Evolutionary conservation across 208 protist genomes (phyloP).

Genomic region (Vickermania ingenoplastis): DNA sequence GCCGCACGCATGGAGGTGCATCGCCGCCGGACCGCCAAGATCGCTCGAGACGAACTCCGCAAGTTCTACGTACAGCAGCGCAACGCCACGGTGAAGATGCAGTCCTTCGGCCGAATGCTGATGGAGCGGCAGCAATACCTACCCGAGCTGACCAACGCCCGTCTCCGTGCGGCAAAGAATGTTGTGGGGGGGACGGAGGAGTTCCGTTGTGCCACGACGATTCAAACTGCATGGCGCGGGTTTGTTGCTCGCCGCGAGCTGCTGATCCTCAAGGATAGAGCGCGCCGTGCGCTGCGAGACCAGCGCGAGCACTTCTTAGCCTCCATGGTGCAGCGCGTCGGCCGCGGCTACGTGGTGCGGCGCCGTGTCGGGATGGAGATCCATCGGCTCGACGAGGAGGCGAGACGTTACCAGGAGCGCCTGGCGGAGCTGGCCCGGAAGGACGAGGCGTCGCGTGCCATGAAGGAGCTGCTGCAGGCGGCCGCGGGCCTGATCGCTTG

Average conservation of each 20-base stretch:
- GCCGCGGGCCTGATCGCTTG: background rate
- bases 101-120: slow-evolving; percentile 64
- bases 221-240: slow-evolving; percentile 56
- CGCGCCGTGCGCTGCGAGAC: slow-evolving; percentile 1
- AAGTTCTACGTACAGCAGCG: slow-evolving; percentile 31
- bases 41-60: slow-evolving; percentile 27
- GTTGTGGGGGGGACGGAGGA: slow-evolving; percentile 22
- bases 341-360: slow-evolving; percentile 45
- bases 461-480: background rate
- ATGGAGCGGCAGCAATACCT: slow-evolving; percentile 22
- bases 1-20: slow-evolving; percentile 12
- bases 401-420: slow-evolving; percentile 25
- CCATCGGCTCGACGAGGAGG: slow-evolving; percentile 21
- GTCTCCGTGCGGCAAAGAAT: slow-evolving; percentile 36
- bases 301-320: background rate
- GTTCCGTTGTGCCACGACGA: slow-evolving; percentile 26
- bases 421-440: slow-evolving; percentile 15
- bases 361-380: slow-evolving; percentile 17
- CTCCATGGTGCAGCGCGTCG: slow-evolving; percentile 36
- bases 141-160: slow-evolving; percentile 30
- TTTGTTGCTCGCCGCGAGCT: slow-evolving; percentile 29
- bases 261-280: slow-evolving; percentile 8
- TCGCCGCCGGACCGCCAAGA: slow-evolving; percentile 12
- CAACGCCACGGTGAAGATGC: slow-evolving; percentile 51
- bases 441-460: slow-evolving; percentile 8